Evolutionary conservation across 2,329 filamentous ascomycete species (phyloP).

Genomic region (Penicillium crustosum): DNA sequence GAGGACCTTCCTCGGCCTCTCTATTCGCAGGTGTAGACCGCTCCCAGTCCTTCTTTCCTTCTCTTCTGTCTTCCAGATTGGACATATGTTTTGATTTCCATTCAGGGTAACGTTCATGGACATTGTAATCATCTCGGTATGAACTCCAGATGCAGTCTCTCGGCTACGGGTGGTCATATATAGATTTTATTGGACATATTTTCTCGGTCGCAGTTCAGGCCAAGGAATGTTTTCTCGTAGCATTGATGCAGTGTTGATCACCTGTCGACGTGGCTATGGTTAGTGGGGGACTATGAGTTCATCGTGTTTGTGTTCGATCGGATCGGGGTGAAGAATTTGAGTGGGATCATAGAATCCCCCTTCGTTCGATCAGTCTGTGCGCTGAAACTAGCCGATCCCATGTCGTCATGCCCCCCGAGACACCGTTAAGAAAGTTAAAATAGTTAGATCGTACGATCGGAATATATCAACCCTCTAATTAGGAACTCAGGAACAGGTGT

Average conservation of each 20-base stretch:
- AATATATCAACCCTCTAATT: background rate
- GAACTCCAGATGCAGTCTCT: background rate
- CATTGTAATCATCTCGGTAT: conserved; percentile 1
- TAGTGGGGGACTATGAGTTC: background rate
- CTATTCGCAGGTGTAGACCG: conserved; percentile 37
- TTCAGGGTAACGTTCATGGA: background rate
- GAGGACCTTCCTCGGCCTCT: conserved; percentile 41
- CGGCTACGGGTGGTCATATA: background rate
- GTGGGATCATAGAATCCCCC: background rate
- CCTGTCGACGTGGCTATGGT: background rate
- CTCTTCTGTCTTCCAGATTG: background rate
- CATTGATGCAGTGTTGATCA: background rate
- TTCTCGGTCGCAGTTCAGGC: background rate
- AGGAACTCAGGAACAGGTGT: background rate
- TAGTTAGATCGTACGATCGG: background rate
- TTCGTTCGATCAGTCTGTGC: background rate
- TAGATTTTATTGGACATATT: conserved; percentile 12
- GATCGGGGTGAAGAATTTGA: background rate
- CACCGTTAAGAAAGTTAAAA: background rate
- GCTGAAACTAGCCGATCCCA: background rate
- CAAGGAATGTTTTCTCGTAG: background rate
- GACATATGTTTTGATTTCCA: background rate
- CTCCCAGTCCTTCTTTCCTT: background rate
- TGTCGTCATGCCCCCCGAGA: background rate
- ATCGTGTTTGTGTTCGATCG: background rate